Base-by-base conservation (phyloP, 352 stramenopile genomes). In the Peronospora destructor region DNA sequence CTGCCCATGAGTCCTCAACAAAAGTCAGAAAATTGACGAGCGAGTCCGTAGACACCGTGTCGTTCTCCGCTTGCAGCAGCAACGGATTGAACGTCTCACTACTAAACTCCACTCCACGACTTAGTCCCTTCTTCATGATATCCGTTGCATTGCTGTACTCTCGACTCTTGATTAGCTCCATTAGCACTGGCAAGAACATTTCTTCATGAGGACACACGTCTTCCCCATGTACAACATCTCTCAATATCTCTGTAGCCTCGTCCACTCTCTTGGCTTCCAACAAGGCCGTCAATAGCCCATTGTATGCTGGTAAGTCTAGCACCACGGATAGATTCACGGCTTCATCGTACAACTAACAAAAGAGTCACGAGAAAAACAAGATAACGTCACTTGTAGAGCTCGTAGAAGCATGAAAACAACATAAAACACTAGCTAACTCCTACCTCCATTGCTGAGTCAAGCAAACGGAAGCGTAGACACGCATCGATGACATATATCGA, bases 401-500 rank as follows among this genome's bases (percentile, higher is more conserved):
- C 45, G 30, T 38, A 35, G 14, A 44, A 35, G 8, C 4, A 6
- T 39, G 3, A 38, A 48, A 60, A 59, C 12, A 16, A 10, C 25
- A 51, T 38, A 6, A 40, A 50, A 38, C 32, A 25, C 2, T 6
- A 32, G 13, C 11, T 4, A 40, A 32, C 39, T 29, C 14, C 35
- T 35, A 84, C 73, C 61, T 86, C 72, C 46, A 85, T 68, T 0
- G 76, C 76, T n/a, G 74, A 49, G 32, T 83, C 57, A 14, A 87
- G 52, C 64, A 79, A 56, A 1, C 59, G 45, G 41, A 72, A 68
- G 42, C 71, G 73, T 23, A 84, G 51, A 48, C 76, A 87, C 28
- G 71, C 72, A 42, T 87, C 76, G 47, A 83, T 61, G 19, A 87
- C 73, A 56, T 81, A 76, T 47, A 87, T 85, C 32, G 74, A 85